Conservation (phyloP, 2,329 filamentous ascomycete species). For the Botrytis cinerea region DNA sequence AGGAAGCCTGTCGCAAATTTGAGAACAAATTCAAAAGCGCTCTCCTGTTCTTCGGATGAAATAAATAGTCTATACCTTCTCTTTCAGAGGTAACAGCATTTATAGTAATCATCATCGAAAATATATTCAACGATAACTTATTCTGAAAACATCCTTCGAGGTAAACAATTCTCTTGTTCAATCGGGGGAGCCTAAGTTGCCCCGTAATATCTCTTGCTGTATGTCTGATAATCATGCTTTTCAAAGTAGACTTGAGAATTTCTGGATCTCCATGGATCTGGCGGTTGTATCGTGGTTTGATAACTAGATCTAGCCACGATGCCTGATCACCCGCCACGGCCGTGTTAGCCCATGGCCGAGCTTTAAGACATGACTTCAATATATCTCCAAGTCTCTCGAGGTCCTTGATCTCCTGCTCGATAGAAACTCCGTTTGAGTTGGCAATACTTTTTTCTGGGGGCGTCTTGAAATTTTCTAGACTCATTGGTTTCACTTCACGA, state of each 20-base stretch:
- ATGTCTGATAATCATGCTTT: conserved; percentile 81
- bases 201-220: conserved; percentile 67
- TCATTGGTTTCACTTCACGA: too few relatives aligned
- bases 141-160: conserved; percentile 85
- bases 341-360: conserved; percentile 76
- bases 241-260: conserved; percentile 69
- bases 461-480: neutral
- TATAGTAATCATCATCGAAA: conserved; percentile 78
- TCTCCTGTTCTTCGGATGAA: conserved; percentile 72
- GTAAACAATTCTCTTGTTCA: conserved; percentile 70
- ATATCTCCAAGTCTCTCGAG: conserved; percentile 66
- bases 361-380: conserved; percentile 70
- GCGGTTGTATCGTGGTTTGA: conserved; percentile 55
- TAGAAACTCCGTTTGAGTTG: neutral
- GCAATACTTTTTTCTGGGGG: neutral
- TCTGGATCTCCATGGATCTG: conserved; percentile 58
- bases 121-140: conserved; percentile 78
- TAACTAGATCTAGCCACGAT: conserved; percentile 74
- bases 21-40: conserved; percentile 67
- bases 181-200: conserved; percentile 66
- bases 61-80: conserved; percentile 83
- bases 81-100: conserved; percentile 89
- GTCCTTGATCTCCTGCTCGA: conserved; percentile 60
- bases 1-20: conserved; percentile 81
- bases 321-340: conserved; percentile 53